These are phyloP conservation scores for Globisporangium canariense DNA, from an alignment of 352 stramenopile species.

Conservation along the genomic window DNA sequence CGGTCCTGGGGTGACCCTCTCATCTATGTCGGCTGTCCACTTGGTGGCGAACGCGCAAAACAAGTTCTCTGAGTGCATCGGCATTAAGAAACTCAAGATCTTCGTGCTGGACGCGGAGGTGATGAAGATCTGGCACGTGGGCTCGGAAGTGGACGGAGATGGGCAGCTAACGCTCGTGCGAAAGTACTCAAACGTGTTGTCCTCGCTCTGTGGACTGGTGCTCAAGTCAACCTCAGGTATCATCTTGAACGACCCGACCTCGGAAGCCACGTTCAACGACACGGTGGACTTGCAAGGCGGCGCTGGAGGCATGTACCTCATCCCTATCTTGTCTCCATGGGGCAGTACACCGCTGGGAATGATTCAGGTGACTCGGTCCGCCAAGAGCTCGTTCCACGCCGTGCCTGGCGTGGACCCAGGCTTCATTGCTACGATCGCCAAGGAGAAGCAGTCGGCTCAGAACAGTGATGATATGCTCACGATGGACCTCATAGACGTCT, in stretches of 20 bases:
- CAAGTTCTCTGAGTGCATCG: constrained; percentile 53
- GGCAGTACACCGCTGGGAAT: constrained; percentile 45
- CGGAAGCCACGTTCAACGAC: constrained; percentile 63
- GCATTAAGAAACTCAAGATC: constrained; percentile 60
- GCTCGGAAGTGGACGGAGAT: constrained; percentile 20
- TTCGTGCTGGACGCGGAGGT: constrained; percentile 55
- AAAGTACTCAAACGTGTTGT: constrained; percentile 56
- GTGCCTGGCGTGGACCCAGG: not conserved
- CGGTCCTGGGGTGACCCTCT: not conserved
- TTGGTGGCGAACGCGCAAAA: constrained; percentile 54
- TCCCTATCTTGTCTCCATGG: constrained; percentile 55
- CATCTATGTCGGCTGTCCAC: constrained; percentile 32
- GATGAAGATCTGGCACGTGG: constrained; percentile 55
- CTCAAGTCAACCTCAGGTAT: constrained; percentile 19
- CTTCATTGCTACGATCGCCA: constrained; percentile 23
- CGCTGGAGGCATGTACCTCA: constrained; percentile 54
- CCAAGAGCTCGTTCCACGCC: constrained; percentile 19
- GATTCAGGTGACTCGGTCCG: constrained; percentile 57
- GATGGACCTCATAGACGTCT: constrained; percentile 53
- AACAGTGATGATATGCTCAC: constrained; percentile 46
- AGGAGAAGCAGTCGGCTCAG: constrained; percentile 41
- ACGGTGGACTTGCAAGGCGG: constrained; percentile 62
- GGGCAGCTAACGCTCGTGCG: constrained; percentile 31
- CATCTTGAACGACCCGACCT: constrained; percentile 41
- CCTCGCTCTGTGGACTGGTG: constrained; percentile 51